These are phyloP conservation scores for Apiotrichum siamense DNA, from an alignment of 1,284 basidiomycete species.

Conservation along the genomic window DNA sequence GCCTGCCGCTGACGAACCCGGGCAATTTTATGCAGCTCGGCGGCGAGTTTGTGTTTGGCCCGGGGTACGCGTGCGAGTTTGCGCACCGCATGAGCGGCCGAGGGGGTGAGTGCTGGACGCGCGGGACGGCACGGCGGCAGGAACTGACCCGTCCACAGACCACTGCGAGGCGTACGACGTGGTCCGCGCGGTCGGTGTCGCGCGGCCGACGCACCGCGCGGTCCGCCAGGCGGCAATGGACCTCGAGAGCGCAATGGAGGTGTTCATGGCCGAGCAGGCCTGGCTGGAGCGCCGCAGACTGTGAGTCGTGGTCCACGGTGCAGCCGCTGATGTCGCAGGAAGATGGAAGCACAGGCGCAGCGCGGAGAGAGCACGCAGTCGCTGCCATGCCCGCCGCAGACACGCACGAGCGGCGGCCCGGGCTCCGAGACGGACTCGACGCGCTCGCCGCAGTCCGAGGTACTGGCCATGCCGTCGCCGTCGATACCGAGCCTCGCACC, in stretches of 20 bases:
- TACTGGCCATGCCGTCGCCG: background rate
- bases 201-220: background rate
- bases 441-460: too few species aligned
- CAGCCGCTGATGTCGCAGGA: too few species aligned
- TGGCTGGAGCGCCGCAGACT: background rate
- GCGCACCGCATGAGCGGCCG: conserved; percentile 47
- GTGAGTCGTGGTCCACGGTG: too few species aligned
- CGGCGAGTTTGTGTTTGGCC: conserved; percentile 43
- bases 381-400: too few species aligned
- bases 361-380: too few species aligned
- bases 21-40: conserved; percentile 45
- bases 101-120: conserved; percentile 25
- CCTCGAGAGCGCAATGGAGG: background rate
- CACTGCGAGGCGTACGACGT: conserved; percentile 14
- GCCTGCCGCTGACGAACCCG: conserved; percentile 23
- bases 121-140: background rate
- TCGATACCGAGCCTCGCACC: background rate
- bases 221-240: background rate
- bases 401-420: too few species aligned
- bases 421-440: too few species aligned
- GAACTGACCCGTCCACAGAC: background rate
- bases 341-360: too few species aligned
- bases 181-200: conserved; percentile 5
- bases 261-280: background rate
- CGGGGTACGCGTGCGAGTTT: conserved; percentile 35